Evolutionary conservation across 2,329 filamentous ascomycete species (phyloP).

Genomic region (Bipolaris cookei): DNA sequence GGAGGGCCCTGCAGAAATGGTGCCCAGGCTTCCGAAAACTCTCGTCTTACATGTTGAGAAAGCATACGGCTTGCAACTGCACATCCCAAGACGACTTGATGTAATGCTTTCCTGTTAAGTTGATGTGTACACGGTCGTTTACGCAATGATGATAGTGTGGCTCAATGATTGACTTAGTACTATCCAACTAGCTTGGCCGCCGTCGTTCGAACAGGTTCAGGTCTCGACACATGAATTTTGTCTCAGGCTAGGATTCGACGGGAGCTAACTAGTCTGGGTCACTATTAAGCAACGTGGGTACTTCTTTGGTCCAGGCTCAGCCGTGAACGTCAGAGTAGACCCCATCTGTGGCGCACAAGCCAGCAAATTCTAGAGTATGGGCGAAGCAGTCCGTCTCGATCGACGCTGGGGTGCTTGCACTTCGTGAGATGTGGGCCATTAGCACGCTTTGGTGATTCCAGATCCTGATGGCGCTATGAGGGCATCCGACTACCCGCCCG

Average conservation of each 20-base stretch:
- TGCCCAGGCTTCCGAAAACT: background rate
- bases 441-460: constrained; percentile 6
- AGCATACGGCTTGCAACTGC: background rate
- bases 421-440: constrained; percentile 9
- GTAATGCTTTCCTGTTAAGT: background rate
- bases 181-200: background rate
- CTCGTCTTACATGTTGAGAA: background rate
- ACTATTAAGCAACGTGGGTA: constrained; percentile 1
- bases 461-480: constrained; percentile 11
- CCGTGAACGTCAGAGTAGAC: constrained; percentile 8
- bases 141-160: background rate
- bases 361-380: constrained; percentile 5
- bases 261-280: constrained; percentile 6
- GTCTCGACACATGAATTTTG: constrained; percentile 1
- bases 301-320: constrained; percentile 8
- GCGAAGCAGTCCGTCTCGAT: constrained; percentile 6
- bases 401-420: constrained; percentile 10
- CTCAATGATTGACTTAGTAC: no score
- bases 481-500: constrained; percentile 8
- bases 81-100: background rate
- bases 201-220: background rate
- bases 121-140: background rate
- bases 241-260: background rate
- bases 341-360: constrained; percentile 12
- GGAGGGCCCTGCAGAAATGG: background rate